Percentiles rank a stretch among this genome's conserved stretches.
Evolutionary conservation across 2,329 filamentous ascomycete genomes (phyloP).

Genomic region (Dothistroma septosporum): DNA sequence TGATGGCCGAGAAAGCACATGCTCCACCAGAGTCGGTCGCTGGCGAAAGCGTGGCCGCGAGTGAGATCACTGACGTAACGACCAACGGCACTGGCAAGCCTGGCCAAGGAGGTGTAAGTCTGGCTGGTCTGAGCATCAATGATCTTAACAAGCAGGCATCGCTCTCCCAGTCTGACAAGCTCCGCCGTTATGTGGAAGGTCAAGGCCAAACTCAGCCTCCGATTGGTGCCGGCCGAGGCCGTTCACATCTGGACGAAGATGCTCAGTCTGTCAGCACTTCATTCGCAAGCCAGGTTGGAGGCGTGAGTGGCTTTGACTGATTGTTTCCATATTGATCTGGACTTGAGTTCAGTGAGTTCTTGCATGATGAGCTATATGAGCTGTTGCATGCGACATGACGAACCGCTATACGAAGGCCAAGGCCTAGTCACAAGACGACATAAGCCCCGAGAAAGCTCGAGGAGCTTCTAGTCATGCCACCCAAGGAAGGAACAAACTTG

Average conservation of each 20-base stretch:
- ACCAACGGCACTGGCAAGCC: constrained; percentile 55
- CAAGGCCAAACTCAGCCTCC: constrained; percentile 53
- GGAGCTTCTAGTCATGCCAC: not conserved
- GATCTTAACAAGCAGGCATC: constrained; percentile 67
- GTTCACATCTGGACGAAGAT: constrained; percentile 65
- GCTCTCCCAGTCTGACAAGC: constrained; percentile 78
- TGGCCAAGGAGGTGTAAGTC: constrained; percentile 76
- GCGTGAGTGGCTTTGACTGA: constrained; percentile 34
- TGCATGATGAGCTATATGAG: constrained; percentile 16
- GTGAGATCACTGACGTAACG: constrained; percentile 80
- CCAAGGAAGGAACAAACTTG: not conserved
- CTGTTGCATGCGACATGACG: constrained; percentile 13
- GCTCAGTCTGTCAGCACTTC: constrained; percentile 94
- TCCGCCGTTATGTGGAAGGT: constrained; percentile 87
- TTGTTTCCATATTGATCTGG: constrained; percentile 11
- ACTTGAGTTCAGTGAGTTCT: constrained; percentile 15
- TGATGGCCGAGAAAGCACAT: constrained; percentile 44
- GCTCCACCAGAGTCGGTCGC: constrained; percentile 61
- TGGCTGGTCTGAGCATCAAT: constrained; percentile 74
- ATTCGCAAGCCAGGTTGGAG: constrained; percentile 80
- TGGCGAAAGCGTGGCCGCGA: constrained; percentile 87
- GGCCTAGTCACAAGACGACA: not conserved
- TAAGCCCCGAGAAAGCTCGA: not conserved
- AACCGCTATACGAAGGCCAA: constrained; percentile 6
- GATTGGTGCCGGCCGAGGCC: constrained; percentile 55